Evolutionary conservation across 495 filamentous ascomycete genomes (phyloP).

Genomic region (Annulohypoxylon bovei): DNA sequence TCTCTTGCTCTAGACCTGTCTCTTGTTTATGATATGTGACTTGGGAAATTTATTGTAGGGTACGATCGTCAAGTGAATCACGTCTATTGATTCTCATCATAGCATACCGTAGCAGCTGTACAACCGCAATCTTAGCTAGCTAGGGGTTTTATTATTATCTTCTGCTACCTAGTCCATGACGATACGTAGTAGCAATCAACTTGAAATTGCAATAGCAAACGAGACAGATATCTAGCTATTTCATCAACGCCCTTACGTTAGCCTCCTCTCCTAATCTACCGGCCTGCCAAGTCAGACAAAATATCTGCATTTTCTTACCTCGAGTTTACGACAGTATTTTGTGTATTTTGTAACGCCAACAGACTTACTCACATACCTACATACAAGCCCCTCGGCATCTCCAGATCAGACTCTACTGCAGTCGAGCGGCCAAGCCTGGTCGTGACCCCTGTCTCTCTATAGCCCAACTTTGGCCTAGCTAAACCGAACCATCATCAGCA

Average conservation of each 20-base stretch:
- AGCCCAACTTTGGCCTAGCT: constrained; percentile 22
- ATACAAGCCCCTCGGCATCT: constrained; percentile 15
- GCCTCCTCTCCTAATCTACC: neutral
- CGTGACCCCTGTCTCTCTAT: constrained; percentile 26
- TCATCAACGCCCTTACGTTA: constrained; percentile 6
- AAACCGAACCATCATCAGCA: constrained; percentile 23
- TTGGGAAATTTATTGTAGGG: neutral
- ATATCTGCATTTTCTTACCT: constrained; percentile 6
- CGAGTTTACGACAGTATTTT: neutral
- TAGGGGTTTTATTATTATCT: constrained; percentile 11
- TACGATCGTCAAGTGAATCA: constrained; percentile 4
- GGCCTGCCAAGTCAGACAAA: constrained; percentile 19
- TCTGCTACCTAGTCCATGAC: constrained; percentile 10
- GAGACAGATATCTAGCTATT: neutral
- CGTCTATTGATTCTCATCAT: neutral
- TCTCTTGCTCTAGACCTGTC: neutral
- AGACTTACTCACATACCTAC: neutral
- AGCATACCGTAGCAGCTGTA: neutral
- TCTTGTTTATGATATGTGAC: constrained; percentile 27
- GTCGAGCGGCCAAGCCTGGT: neutral
- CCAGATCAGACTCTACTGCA: constrained; percentile 8
- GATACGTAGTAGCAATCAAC: constrained; percentile 28
- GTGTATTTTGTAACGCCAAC: constrained; percentile 11
- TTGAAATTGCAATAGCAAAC: constrained; percentile 7
- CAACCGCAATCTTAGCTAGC: neutral